A percentile compares a stretch with the other conserved stretches of the same genome.
Evolutionary conservation across 805 yeast genomes (phyloP).

Genomic region (Sugiyamaella boreocaroliniensis): DNA sequence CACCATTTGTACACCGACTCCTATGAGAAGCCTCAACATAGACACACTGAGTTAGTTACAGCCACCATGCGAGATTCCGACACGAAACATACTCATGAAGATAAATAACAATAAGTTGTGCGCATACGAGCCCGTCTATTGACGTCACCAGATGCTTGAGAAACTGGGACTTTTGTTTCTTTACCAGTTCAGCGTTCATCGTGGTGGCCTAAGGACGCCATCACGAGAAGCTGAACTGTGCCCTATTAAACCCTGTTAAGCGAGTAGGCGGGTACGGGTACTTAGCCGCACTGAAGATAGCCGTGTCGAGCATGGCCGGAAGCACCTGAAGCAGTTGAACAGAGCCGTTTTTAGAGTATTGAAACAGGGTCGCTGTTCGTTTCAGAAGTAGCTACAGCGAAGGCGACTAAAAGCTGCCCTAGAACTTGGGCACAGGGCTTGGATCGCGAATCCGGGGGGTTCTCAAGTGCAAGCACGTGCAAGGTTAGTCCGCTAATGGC

Average conservation of each 20-base stretch:
- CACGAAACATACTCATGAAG: slow-evolving; percentile 16
- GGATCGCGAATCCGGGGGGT: no score
- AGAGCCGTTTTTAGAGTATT: no score
- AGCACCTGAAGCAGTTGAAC: neutral
- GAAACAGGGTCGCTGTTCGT: no score
- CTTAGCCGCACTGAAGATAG: neutral
- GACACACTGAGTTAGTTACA: slow-evolving; percentile 9
- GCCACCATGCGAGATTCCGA: neutral
- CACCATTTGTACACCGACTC: slow-evolving; percentile 13
- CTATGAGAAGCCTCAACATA: slow-evolving; percentile 15
- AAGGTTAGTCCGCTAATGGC: no score
- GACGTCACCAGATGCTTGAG: slow-evolving; percentile 15
- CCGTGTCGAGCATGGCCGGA: neutral
- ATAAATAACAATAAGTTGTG: slow-evolving; percentile 20
- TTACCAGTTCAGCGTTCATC: neutral
- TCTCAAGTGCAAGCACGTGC: no score
- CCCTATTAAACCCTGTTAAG: neutral
- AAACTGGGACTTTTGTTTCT: slow-evolving; percentile 21
- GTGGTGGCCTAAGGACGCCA: neutral
- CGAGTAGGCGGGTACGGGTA: neutral
- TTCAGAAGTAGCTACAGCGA: no score
- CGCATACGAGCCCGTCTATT: slow-evolving; percentile 16
- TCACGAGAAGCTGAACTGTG: no score
- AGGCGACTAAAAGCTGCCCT: no score
- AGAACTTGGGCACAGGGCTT: no score